Evolutionary conservation across 2,329 filamentous ascomycete species (phyloP), one percentile per base, ranked within the genome.

Genomic region (Aspergillus aculeatus): DNA sequence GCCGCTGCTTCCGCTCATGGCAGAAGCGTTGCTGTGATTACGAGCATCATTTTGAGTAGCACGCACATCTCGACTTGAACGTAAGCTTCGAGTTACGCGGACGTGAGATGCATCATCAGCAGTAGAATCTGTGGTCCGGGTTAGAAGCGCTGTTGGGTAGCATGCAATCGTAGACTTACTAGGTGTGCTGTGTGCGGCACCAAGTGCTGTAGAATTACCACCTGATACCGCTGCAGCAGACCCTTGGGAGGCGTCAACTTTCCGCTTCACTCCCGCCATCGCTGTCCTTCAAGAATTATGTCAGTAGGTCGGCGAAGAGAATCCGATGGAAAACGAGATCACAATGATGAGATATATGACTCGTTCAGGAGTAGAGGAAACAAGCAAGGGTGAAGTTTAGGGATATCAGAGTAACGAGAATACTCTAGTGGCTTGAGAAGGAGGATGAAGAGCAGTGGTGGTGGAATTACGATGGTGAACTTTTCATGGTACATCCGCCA

Each of bases 251-350:
- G 70, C 66, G 53, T 69, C 69, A 54, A 68, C 62, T 58, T 70
- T 74, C 61, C 73, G 73, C 64, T 72, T 75, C 62, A 69, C 68
- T 61, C 73, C 74, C 63, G 71, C 73, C 75, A 77, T 77, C 58
- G 64, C 66, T 68, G 63, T 64, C 62, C 66, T 67, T 64, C 68
- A 41, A 35, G 53, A 49, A 47, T 53, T 61, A 58, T 61, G 57
- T 26, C 47, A 44, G 19, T 53, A 23, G 44, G 23, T 24, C 14
- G 11, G 4, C 10, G 14, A 21, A 50, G 35, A 7, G 26, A 26
- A 21, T 26, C 19, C 24, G 24, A 23, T 24, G 32, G 16, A 44
- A 29, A 29, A 10, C 16, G 16, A 19, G 6, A 44, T 44, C 38
- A 44, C 12, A 19, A 16, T 19, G 16, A 41, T 41, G 16, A 44